Percentiles rank a stretch among this genome's conserved stretches.
phyloP scores from a whole-genome alignment of 768 basidiomycete species.

The Lentinula detonsa region DNA sequence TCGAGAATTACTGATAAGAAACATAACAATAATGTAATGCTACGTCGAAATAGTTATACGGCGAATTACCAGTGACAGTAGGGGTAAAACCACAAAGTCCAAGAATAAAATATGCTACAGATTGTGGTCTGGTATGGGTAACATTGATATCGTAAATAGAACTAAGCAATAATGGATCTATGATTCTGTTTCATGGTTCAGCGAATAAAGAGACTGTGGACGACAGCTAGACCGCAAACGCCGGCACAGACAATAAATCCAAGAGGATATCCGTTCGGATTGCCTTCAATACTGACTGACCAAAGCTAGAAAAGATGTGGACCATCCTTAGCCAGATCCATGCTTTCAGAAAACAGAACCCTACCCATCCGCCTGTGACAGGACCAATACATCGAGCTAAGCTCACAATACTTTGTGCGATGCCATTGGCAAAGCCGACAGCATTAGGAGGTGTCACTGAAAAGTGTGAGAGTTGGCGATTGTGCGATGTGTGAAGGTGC shows the following conservation, averaged over 20 bases:
- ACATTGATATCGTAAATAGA: too few species aligned
- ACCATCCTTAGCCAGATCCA: constrained; percentile 7
- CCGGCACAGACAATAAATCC: constrained; percentile 66
- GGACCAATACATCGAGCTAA: constrained; percentile 90
- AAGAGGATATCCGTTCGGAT: constrained; percentile 66
- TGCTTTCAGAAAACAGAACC: constrained; percentile 17
- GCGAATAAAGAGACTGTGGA: constrained; percentile 72
- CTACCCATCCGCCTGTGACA: constrained; percentile 75
- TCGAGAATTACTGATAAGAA: too few species aligned
- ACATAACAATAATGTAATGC: too few species aligned
- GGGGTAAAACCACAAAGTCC: too few species aligned
- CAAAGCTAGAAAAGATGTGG: constrained; percentile 49
- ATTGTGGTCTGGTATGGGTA: too few species aligned
- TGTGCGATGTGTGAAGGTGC: neutral
- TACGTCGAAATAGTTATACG: too few species aligned
- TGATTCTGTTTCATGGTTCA: constrained; percentile 21
- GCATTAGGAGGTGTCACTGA: constrained; percentile 87
- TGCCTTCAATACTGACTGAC: constrained; percentile 62
- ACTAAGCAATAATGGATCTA: neutral
- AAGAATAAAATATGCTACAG: too few species aligned
- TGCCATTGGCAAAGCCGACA: constrained; percentile 89
- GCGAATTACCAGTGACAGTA: too few species aligned
- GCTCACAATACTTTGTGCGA: constrained; percentile 93
- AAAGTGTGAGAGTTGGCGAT: constrained; percentile 7
- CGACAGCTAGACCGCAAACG: constrained; percentile 55